Evolutionary conservation across 1,284 basidiomycete species (phyloP).

Genomic region (Anthracocystis setariae): DNA sequence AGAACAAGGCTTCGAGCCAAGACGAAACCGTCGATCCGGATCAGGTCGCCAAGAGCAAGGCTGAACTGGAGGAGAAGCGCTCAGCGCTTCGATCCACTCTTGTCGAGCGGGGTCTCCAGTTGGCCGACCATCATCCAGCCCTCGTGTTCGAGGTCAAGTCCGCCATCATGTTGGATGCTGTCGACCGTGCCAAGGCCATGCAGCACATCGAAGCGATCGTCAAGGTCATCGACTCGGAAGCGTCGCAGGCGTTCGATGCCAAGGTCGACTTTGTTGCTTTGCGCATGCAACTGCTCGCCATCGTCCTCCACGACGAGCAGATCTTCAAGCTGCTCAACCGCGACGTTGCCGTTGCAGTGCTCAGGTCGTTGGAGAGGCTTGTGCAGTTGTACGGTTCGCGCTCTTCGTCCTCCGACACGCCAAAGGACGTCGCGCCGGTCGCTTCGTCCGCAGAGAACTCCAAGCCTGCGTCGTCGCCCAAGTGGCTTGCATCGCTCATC

Average conservation of each 20-base stretch:
- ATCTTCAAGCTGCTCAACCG: slow-evolving; percentile 74
- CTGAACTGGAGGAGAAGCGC: slow-evolving; percentile 37
- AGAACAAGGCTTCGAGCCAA: slow-evolving; percentile 4
- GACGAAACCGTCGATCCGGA: slow-evolving; percentile 42
- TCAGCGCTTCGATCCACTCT: slow-evolving; percentile 70
- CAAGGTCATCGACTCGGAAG: slow-evolving; percentile 34
- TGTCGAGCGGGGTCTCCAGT: slow-evolving; percentile 70
- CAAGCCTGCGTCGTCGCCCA: slow-evolving; percentile 14
- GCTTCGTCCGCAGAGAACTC: not conserved
- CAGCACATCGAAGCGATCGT: slow-evolving; percentile 37
- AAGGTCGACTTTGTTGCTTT: slow-evolving; percentile 72
- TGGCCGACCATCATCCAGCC: slow-evolving; percentile 86
- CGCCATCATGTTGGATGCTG: slow-evolving; percentile 53
- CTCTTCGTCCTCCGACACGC: not conserved
- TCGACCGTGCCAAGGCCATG: slow-evolving; percentile 24
- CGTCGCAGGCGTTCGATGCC: slow-evolving; percentile 23
- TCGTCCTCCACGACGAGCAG: slow-evolving; percentile 79
- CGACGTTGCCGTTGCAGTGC: slow-evolving; percentile 65
- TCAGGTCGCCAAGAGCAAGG: slow-evolving; percentile 32
- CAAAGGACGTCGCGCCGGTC: slow-evolving; percentile 1
- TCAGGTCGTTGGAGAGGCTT: slow-evolving; percentile 34
- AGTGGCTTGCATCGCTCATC: slow-evolving; percentile 47
- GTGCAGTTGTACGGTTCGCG: slow-evolving; percentile 29
- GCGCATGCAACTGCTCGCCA: slow-evolving; percentile 83
- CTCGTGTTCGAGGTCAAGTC: slow-evolving; percentile 83